Percentiles rank a stretch among this genome's conserved stretches.
These are phyloP conservation scores for Scedosporium aurantiacum DNA, from an alignment of 2,329 filamentous ascomycete species.

Conservation along the genomic window DNA sequence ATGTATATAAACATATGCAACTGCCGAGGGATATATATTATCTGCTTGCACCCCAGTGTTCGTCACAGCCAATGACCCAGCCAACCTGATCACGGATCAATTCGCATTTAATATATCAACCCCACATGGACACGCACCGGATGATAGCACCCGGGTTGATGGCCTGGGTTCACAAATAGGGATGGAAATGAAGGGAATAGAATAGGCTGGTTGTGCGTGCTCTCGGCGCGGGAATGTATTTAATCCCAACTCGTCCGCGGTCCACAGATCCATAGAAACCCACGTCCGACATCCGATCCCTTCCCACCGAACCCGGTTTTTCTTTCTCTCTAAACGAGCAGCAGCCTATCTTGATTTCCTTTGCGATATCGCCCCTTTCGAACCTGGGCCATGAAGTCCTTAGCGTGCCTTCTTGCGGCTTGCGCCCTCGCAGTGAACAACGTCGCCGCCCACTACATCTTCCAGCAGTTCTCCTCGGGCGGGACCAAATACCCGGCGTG, in stretches of 20 bases:
- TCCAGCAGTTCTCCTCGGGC: conserved; percentile 19
- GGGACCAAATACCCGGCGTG: conserved; percentile 13
- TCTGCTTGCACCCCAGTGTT: not conserved
- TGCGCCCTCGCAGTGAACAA: conserved; percentile 6
- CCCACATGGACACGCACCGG: not conserved
- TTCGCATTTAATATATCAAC: not conserved
- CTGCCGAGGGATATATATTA: not conserved
- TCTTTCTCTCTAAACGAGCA: not conserved
- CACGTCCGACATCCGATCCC: not conserved
- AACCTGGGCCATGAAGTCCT: not conserved
- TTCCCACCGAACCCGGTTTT: not conserved
- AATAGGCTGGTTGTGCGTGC: not conserved
- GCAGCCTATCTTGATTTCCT: not conserved
- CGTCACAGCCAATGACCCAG: not conserved
- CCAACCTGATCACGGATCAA: not conserved
- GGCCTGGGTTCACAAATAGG: not conserved
- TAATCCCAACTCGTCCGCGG: not conserved
- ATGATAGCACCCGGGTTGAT: conserved; percentile 1
- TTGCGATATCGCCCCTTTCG: not conserved
- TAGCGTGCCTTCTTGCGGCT: not conserved
- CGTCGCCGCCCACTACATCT: conserved; percentile 18
- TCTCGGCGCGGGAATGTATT: not conserved
- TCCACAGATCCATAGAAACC: not conserved
- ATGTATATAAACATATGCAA: not conserved
- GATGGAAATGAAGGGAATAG: too few species aligned